phyloP scores from a whole-genome alignment of 805 yeast genomes.

The Yarrowia sp. region DNA sequence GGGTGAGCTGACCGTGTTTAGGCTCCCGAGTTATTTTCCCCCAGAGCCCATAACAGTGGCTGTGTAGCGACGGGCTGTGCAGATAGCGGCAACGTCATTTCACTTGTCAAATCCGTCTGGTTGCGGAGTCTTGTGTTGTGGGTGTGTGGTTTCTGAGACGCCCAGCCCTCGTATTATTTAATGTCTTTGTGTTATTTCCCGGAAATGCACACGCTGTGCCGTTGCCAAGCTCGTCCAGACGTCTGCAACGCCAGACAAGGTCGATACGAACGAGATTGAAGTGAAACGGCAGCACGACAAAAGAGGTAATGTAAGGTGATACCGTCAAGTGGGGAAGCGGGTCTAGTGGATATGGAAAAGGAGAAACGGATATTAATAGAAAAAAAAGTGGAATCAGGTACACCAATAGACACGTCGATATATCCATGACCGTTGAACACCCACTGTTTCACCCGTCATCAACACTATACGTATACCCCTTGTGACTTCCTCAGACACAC shows the following conservation, averaged over 20 bases:
- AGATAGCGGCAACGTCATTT: too few relatives aligned
- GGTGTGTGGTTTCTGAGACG: neutral
- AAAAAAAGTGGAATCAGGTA: too few relatives aligned
- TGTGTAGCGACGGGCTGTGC: slow-evolving; percentile 5
- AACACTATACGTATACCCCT: too few relatives aligned
- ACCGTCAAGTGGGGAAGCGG: neutral
- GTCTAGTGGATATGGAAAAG: neutral
- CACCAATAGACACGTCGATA: too few relatives aligned
- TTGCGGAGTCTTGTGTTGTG: neutral
- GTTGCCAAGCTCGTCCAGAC: slow-evolving; percentile 11
- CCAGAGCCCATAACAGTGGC: neutral
- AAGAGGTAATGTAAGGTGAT: neutral
- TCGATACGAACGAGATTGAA: neutral
- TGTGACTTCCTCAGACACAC: neutral
- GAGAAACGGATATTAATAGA: too few relatives aligned
- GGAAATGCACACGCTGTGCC: slow-evolving; percentile 1
- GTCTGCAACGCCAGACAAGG: slow-evolving; percentile 3
- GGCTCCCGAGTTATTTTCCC: slow-evolving; percentile 18
- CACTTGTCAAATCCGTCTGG: too few relatives aligned
- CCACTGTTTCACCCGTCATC: too few relatives aligned
- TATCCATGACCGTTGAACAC: too few relatives aligned
- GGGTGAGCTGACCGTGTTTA: slow-evolving; percentile 11
- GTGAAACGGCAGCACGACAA: neutral
- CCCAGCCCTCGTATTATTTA: too few relatives aligned
- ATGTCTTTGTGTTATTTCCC: neutral